Conservation (phyloP, 768 basidiomycete genomes). For the Boletus rex-veris region DNA sequence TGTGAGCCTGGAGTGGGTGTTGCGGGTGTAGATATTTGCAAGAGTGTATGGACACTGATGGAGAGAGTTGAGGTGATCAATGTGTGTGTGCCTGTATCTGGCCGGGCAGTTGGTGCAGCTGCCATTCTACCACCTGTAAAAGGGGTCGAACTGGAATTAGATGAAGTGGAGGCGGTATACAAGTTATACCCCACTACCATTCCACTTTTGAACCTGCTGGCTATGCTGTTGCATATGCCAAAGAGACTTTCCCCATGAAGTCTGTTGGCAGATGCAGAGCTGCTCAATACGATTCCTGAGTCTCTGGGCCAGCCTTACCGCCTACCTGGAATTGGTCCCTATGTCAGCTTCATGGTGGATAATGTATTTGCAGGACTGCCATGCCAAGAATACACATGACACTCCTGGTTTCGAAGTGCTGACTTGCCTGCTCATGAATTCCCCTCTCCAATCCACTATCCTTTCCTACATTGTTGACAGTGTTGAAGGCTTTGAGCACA, state of each 20-base stretch:
- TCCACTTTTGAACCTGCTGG: conserved; percentile 80
- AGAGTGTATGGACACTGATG: too few relatives aligned
- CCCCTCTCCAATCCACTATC: conserved; percentile 67
- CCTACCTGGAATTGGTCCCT: conserved; percentile 76
- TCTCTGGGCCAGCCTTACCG: conserved; percentile 77
- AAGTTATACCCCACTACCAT: conserved; percentile 85
- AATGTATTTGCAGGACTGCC: too few relatives aligned
- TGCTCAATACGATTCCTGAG: conserved; percentile 76
- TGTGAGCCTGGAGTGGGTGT: too few relatives aligned
- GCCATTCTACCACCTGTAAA: conserved; percentile 51
- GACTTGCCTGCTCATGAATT: conserved; percentile 69
- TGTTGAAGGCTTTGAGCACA: conserved; percentile 69
- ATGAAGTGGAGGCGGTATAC: conserved; percentile 78
- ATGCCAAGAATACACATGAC: conserved; percentile 67
- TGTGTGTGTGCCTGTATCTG: conserved; percentile 47
- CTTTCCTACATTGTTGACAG: conserved; percentile 82
- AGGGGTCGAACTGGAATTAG: conserved; percentile 84
- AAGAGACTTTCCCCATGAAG: conserved; percentile 65
- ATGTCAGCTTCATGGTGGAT: conserved; percentile 80
- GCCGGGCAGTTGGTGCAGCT: conserved; percentile 26
- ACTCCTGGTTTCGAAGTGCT: conserved; percentile 85
- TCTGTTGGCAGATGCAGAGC: conserved; percentile 53
- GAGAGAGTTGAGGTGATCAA: conserved; percentile 90
- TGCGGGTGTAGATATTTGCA: too few relatives aligned
- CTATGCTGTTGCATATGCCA: conserved; percentile 78